Evolutionary conservation across 73 alveolate genomes (phyloP), one percentile per base, ranked within the genome.

Genomic region (Durusdinium trenchii): DNA sequence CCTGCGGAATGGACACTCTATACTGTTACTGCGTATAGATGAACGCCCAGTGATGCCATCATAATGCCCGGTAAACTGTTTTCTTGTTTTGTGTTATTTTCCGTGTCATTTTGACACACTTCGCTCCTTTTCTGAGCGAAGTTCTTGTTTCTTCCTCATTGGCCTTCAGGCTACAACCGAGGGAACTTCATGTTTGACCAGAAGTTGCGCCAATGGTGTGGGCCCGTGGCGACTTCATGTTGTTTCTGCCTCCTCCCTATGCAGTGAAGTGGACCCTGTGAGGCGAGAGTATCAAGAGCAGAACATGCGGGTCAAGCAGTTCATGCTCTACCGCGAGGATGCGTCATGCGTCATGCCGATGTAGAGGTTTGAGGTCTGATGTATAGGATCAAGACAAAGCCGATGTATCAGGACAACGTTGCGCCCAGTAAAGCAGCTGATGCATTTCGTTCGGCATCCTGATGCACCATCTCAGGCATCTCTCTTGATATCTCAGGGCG

Each of bases 221-320:
- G 82, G 43, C 54, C 57, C 67, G 14, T 14, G 46, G 86, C 30
- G 36, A 14, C n/a, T 78, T 18, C n/a, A 3, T 16, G 60, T 14
- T 35, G 10, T 28, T 28, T 48, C 26, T 43, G 69, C 92, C 28
- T 75, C 38, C 86, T 5, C 52, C 7, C 23, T 62, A 26, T 35
- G 32, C 18, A 4, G 18, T 20, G 18, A 5, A 42, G 91, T 6
- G n/a, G 28, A 32, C 47, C 7, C 62, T 87, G 43, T 62, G 38
- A 87, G 96, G 99, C 99, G 99, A 42, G 99, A 94, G 43, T 94
- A 94, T 38, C 99, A 94, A 51, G 99, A 94, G 94, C 99, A 94
- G 94, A 64, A 94, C 83, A 94, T 94, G 99, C 93, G 99, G 32
- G 91, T 94, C 84, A 94, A 94, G 99, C 99, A 76, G 84, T 94